phyloP scores from a whole-genome alignment of 31 red algal genomes.

The Bonnemaisonia californica region DNA sequence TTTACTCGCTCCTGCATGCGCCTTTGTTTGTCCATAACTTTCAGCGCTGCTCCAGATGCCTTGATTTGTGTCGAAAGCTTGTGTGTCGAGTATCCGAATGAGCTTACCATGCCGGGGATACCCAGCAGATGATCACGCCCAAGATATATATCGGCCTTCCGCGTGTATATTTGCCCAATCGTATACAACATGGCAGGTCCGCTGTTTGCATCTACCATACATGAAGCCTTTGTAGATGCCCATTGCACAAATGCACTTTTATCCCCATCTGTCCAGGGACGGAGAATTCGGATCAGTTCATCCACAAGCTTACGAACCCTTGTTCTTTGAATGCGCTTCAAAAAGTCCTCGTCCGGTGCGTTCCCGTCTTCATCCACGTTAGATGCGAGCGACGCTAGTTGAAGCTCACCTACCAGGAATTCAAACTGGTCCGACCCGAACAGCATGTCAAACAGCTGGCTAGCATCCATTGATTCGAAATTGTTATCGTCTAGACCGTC shows the following conservation, averaged over 20 bases:
- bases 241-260: conserved; percentile 80
- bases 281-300: conserved; percentile 65
- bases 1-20: conserved; percentile 70
- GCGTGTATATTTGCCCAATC: conserved; percentile 69
- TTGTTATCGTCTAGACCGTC: conserved; percentile 74
- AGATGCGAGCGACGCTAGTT: conserved; percentile 66
- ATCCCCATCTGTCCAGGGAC: conserved; percentile 74
- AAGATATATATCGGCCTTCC: conserved; percentile 71
- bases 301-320: conserved; percentile 72
- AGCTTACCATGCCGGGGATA: conserved; percentile 65
- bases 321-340: conserved; percentile 56
- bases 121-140: conserved; percentile 67
- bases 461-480: conserved; percentile 74
- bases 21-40: conserved; percentile 79
- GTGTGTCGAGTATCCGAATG: conserved; percentile 70
- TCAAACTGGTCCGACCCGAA: conserved; percentile 94
- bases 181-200: conserved; percentile 78
- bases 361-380: conserved; percentile 88
- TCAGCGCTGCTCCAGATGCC: conserved; percentile 54
- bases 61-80: conserved; percentile 74
- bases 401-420: conserved; percentile 76
- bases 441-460: conserved; percentile 80
- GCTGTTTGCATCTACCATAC: conserved; percentile 62
- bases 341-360: conserved; percentile 60
- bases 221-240: conserved; percentile 71